Percentiles rank a stretch among this genome's conserved stretches.
Evolutionary conservation across 371 early-diverging fungal species (phyloP).

Genomic region (Entomophthora muscae): DNA sequence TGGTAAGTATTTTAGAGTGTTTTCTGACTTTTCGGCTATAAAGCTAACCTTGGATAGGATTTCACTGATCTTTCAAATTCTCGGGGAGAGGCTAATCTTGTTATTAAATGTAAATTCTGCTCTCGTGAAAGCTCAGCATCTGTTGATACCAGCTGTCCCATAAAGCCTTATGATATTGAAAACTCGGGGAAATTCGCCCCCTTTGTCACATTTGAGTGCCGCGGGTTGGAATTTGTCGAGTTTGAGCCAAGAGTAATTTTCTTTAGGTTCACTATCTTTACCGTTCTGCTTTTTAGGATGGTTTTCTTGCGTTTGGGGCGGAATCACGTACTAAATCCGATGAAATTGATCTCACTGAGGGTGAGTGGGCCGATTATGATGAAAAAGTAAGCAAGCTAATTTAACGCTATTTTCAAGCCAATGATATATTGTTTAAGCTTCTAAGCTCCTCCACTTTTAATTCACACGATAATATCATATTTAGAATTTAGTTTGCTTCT

Average conservation of each 20-base stretch:
- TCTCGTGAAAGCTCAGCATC: slow-evolving; percentile 51
- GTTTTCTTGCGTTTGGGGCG: slow-evolving; percentile 51
- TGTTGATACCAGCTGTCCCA: not conserved
- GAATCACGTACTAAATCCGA: slow-evolving; percentile 56
- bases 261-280: too few relatives aligned
- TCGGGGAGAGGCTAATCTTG: slow-evolving; percentile 70
- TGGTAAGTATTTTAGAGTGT: slow-evolving; percentile 17
- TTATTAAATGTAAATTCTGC: slow-evolving; percentile 88
- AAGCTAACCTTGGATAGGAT: too few relatives aligned
- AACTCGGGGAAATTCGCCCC: slow-evolving; percentile 33
- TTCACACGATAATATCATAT: not conserved
- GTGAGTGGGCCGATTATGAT: slow-evolving; percentile 83
- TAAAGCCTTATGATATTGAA: slow-evolving; percentile 4
- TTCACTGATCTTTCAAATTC: slow-evolving; percentile 22
- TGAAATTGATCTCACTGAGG: slow-evolving; percentile 61
- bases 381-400: slow-evolving; percentile 31
- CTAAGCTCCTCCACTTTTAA: not conserved
- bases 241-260: slow-evolving; percentile 49
- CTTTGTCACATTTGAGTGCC: slow-evolving; percentile 58
- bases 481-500: not conserved
- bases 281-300: slow-evolving; percentile 31
- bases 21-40: too few relatives aligned
- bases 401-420: not conserved
- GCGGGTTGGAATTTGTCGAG: slow-evolving; percentile 68
- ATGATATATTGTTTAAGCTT: not conserved